Base-by-base conservation (phyloP, 2,329 filamentous ascomycete genomes). In the Penicillium aurantiogriseum region DNA sequence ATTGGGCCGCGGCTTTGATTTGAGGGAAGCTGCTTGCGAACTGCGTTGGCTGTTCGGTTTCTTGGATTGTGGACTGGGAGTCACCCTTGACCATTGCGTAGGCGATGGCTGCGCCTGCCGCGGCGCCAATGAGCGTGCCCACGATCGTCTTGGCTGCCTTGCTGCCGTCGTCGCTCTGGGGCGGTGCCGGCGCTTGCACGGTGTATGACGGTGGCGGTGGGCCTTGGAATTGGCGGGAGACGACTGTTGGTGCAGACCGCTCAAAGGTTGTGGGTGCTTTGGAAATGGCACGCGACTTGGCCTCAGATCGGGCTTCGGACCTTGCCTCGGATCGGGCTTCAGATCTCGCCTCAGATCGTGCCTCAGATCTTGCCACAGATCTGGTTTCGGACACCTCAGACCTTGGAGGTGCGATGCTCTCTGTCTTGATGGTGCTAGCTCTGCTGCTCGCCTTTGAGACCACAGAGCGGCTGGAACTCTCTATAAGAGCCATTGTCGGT, bases 111-210 rank as follows among this genome's bases (percentile, higher is more conserved):
- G 88, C 89, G 39, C 89, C 89, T 19, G 90, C 90, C 17, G 90
- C 90, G 33, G 89, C 90, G 43, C 90, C 91, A 48, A 96, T 81
- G 11, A 95, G 79, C 8, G 89, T 88, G 8, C 91, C 89, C 45
- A 94, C 81, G 42, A 92, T 81, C 21, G 85, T 84, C 63, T 87
- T 87, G 40, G 85, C 80, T 8, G 69, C 66, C 49, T 68, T 70
- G 39, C 84, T 75, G 5, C 83, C 74, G 46, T 80, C 71, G 47
- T 74, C 77, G 11, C 61, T 48, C 50, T 70, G 65, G 45, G 71
- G 72, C 19, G 66, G 64, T 43, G 58, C 42, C 39, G 63, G 63
- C 2, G 69, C 60, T 46, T 66, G 65, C 23, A 68, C 54, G 8
- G 65, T 61, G 54, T 71, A 69, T 23, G 68, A 64, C 2, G 65